Evolutionary conservation across 2,329 filamentous ascomycete genomes (phyloP).

Genomic region (Aureobasidium sp.): DNA sequence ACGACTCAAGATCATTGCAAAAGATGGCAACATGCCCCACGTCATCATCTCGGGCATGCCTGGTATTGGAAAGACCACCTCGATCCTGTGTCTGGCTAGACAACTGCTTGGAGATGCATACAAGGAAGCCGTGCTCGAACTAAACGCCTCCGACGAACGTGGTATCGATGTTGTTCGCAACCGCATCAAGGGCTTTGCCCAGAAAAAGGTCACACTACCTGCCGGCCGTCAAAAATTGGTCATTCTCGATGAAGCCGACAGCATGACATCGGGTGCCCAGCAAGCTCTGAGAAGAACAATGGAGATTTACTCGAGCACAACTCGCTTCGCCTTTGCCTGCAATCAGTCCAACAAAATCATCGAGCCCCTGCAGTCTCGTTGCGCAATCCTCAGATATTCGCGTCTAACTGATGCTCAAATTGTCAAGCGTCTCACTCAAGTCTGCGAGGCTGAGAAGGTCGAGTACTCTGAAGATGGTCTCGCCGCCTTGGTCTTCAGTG

Average conservation of each 20-base stretch:
- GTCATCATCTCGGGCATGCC: slow-evolving; percentile 99
- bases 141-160: slow-evolving; percentile 94
- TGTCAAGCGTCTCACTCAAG: slow-evolving; percentile 81
- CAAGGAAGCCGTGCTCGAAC: slow-evolving; percentile 92
- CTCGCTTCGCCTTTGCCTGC: slow-evolving; percentile 94
- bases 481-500: slow-evolving; percentile 92
- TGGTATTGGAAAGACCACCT: slow-evolving; percentile 97
- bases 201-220: slow-evolving; percentile 96
- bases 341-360: slow-evolving; percentile 99
- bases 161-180: slow-evolving; percentile 96
- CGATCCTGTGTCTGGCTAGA: slow-evolving; percentile 82
- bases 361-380: slow-evolving; percentile 93
- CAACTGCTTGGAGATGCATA: slow-evolving; percentile 88
- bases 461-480: slow-evolving; percentile 87
- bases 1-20: slow-evolving; percentile 93
- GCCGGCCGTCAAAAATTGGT: slow-evolving; percentile 89
- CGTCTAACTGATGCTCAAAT: slow-evolving; percentile 88
- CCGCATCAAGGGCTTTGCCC: slow-evolving; percentile 94
- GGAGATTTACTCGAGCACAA: slow-evolving; percentile 97
- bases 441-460: slow-evolving; percentile 86
- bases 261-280: slow-evolving; percentile 93
- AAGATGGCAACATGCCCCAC: slow-evolving; percentile 98
- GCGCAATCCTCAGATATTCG: slow-evolving; percentile 89
- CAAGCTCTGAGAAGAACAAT: slow-evolving; percentile 92
- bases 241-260: slow-evolving; percentile 94